Conservation (phyloP, 805 yeast genomes). For the Huiozyma sinensis region DNA sequence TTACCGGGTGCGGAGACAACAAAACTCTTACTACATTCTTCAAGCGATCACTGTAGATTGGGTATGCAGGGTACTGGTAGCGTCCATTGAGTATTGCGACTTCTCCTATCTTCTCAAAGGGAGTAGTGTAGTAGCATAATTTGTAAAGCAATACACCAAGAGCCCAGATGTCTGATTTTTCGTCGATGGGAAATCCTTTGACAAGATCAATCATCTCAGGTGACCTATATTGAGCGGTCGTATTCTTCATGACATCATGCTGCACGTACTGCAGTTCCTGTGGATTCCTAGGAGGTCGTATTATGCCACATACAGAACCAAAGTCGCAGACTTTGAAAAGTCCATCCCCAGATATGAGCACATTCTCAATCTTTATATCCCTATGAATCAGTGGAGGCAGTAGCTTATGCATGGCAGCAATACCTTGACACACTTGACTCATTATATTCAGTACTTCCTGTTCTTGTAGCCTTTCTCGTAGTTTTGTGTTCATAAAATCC, state of each 20-base stretch:
- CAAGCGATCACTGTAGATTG: slow-evolving; percentile 50
- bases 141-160: slow-evolving; percentile 70
- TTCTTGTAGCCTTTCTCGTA: slow-evolving; percentile 57
- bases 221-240: slow-evolving; percentile 76
- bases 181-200: slow-evolving; percentile 61
- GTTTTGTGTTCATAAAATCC: slow-evolving; percentile 67
- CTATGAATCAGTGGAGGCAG: slow-evolving; percentile 64
- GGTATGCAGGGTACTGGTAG: slow-evolving; percentile 43
- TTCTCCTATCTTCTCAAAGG: slow-evolving; percentile 62
- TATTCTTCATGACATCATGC: slow-evolving; percentile 64
- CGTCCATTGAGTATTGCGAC: slow-evolving; percentile 50
- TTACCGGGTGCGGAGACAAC: slow-evolving; percentile 53
- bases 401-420: slow-evolving; percentile 66
- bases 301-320: slow-evolving; percentile 63
- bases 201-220: slow-evolving; percentile 78
- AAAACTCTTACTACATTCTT: slow-evolving; percentile 55
- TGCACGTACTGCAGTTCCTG: slow-evolving; percentile 51
- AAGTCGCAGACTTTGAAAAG: slow-evolving; percentile 69
- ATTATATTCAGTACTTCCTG: slow-evolving; percentile 56
- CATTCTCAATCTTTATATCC: slow-evolving; percentile 78
- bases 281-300: slow-evolving; percentile 52
- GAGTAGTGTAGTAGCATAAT: slow-evolving; percentile 71
- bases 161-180: slow-evolving; percentile 82
- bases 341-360: slow-evolving; percentile 47
- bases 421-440: slow-evolving; percentile 63